Conservation (phyloP, 1,284 basidiomycete genomes). For the Ceratobasidium sp. region DNA sequence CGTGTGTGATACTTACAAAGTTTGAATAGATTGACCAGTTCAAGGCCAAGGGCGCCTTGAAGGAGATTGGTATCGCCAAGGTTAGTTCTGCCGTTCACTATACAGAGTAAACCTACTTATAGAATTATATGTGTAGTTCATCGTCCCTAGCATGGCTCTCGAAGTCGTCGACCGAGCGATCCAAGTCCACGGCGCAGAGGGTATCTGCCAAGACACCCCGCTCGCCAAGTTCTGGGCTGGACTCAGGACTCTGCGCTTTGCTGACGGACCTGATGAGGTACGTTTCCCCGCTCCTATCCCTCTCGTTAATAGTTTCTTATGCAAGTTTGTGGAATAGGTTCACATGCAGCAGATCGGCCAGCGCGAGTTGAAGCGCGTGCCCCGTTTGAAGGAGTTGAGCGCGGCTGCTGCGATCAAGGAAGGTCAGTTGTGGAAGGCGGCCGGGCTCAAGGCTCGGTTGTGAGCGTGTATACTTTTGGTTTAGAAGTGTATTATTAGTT, state of each 20-base stretch:
- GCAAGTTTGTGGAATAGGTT: conserved; percentile 61
- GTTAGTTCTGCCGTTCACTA: conserved; percentile 56
- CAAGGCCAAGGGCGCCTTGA: conserved; percentile 93
- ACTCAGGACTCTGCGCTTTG: conserved; percentile 87
- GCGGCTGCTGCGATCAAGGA: conserved; percentile 69
- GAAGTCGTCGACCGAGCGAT: conserved; percentile 92
- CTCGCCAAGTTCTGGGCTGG: conserved; percentile 83
- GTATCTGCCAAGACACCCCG: conserved; percentile 88
- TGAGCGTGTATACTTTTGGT: conserved; percentile 21
- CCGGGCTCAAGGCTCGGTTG: conserved; percentile 47
- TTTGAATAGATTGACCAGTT: conserved; percentile 80
- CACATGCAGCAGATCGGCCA: conserved; percentile 96
- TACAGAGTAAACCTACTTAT: not conserved
- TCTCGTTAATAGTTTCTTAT: no score
- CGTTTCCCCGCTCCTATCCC: conserved; percentile 58
- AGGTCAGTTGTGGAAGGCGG: conserved; percentile 61
- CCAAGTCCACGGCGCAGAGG: conserved; percentile 94
- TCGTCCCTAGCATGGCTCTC: conserved; percentile 90
- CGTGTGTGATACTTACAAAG: not conserved
- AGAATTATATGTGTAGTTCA: conserved; percentile 71
- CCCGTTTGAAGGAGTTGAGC: conserved; percentile 63
- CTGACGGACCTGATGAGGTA: conserved; percentile 69
- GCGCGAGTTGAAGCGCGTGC: conserved; percentile 79
- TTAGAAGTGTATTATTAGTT: conserved; percentile 28
- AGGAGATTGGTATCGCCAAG: conserved; percentile 98